Evolutionary conservation across 441 rosid species (phyloP).

Genomic region (Croton setiger): DNA sequence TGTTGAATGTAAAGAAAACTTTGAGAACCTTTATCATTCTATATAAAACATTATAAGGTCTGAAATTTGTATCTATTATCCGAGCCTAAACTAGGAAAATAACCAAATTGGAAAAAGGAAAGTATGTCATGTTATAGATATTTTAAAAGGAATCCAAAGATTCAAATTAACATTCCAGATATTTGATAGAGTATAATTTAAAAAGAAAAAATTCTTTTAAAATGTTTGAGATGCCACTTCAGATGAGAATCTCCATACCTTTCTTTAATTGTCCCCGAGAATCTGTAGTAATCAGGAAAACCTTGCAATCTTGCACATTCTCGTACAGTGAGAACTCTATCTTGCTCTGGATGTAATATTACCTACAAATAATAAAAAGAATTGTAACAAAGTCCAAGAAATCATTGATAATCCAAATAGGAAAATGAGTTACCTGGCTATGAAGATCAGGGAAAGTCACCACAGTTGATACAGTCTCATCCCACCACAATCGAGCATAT

Average conservation of each 20-base stretch:
- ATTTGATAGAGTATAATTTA: no score
- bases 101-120: no score
- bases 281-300: slow-evolving; percentile 91
- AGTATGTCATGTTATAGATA: no score
- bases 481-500: slow-evolving; percentile 96
- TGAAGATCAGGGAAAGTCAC: slow-evolving; percentile 62
- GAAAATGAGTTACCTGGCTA: slow-evolving; percentile 50
- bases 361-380: slow-evolving; percentile 38
- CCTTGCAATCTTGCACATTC: slow-evolving; percentile 96
- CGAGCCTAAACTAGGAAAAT: no score
- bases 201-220: background rate
- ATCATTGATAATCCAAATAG: slow-evolving; percentile 7
- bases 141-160: no score
- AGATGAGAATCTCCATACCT: slow-evolving; percentile 45
- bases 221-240: background rate
- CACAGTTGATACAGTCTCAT: slow-evolving; percentile 84
- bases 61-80: no score
- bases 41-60: no score
- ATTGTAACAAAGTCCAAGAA: slow-evolving; percentile 9
- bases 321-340: slow-evolving; percentile 72
- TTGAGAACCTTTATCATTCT: no score
- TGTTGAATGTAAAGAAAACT: no score
- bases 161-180: no score
- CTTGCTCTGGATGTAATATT: slow-evolving; percentile 89
- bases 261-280: slow-evolving; percentile 62